Evolutionary conservation across 176 grass and related monocot genomes (phyloP).

Genomic region (Canna indica): DNA sequence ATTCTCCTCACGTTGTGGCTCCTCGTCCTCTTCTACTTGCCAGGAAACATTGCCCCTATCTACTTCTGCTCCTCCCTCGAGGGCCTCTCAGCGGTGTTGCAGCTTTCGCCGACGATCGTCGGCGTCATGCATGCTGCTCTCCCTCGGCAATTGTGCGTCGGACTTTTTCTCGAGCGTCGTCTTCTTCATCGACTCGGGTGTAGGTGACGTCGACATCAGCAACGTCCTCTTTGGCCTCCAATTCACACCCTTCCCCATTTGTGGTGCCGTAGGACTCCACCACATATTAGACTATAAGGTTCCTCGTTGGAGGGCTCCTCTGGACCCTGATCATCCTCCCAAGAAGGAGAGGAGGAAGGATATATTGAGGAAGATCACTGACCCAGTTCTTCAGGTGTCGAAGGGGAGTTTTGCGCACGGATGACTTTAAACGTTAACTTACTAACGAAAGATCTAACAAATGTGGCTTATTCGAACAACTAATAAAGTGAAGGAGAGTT

Average conservation of each 20-base stretch:
- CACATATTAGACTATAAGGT: constrained; percentile 57
- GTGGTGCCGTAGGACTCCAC: constrained; percentile 32
- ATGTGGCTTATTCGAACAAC: too few species aligned
- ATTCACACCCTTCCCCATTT: constrained; percentile 40
- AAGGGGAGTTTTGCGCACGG: too few species aligned
- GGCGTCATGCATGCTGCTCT: constrained; percentile 72
- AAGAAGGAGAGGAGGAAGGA: too few species aligned
- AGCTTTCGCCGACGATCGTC: constrained; percentile 49
- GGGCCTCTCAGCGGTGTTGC: constrained; percentile 38
- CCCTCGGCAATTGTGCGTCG: constrained; percentile 66
- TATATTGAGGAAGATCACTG: too few species aligned
- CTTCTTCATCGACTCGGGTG: constrained; percentile 29
- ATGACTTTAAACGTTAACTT: too few species aligned
- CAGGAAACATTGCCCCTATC: constrained; percentile 59
- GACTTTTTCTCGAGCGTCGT: constrained; percentile 81
- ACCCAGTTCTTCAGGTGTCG: too few species aligned
- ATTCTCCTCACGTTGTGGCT: constrained; percentile 51
- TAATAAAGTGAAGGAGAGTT: too few species aligned
- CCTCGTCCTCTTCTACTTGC: constrained; percentile 67
- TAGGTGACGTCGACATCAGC: too few species aligned
- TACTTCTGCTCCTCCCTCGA: constrained; percentile 66
- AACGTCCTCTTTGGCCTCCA: constrained; percentile 32
- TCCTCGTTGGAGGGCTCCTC: too few species aligned
- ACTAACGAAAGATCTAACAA: too few species aligned
- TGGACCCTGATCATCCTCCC: constrained; percentile 69